These are phyloP conservation scores for Penicillium diatomitis DNA, from an alignment of 495 filamentous ascomycete genomes.

Conservation along the genomic window DNA sequence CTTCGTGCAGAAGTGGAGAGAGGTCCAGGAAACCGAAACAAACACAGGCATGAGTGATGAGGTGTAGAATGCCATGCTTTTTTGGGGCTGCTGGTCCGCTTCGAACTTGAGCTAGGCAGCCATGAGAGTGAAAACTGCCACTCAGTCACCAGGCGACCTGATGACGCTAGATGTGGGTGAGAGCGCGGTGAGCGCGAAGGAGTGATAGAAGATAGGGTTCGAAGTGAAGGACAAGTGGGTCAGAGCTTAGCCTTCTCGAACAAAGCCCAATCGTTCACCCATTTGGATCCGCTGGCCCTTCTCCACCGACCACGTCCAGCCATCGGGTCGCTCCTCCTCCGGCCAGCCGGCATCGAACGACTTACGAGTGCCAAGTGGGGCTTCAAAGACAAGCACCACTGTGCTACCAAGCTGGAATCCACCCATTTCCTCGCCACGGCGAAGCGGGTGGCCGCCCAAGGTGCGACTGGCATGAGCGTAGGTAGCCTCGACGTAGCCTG, in stretches of 20 bases:
- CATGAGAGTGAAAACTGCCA: too few species aligned
- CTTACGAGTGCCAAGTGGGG: constrained; percentile 55
- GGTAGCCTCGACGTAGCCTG: constrained; percentile 82
- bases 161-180: too few species aligned
- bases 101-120: too few species aligned
- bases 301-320: constrained; percentile 74
- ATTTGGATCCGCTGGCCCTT: constrained; percentile 84
- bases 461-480: constrained; percentile 70
- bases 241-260: constrained; percentile 19
- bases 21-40: background rate
- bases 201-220: too few species aligned
- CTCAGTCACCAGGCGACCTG: too few species aligned
- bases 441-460: constrained; percentile 72
- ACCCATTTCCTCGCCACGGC: constrained; percentile 92
- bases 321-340: constrained; percentile 47
- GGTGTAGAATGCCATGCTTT: too few species aligned
- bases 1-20: background rate
- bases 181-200: too few species aligned
- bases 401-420: constrained; percentile 95
- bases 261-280: constrained; percentile 73
- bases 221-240: background rate
- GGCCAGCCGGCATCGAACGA: constrained; percentile 59
- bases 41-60: background rate
- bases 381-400: constrained; percentile 94
- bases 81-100: too few species aligned